phyloP scores from a whole-genome alignment of 2,329 filamentous ascomycete genomes.

The Colletotrichum eremochloae region DNA sequence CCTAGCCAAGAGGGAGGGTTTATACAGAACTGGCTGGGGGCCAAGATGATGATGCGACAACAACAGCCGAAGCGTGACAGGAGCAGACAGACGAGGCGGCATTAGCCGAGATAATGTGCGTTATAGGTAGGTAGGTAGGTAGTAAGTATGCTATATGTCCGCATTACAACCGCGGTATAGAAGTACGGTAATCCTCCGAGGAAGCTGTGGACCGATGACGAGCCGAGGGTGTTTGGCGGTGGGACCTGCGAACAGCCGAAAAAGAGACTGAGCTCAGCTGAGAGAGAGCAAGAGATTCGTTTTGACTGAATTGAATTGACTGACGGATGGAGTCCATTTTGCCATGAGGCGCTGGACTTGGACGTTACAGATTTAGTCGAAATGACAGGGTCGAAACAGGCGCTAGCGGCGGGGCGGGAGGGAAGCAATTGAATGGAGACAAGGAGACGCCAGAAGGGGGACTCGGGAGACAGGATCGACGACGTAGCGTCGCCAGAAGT shows the following conservation, averaged over 20 bases:
- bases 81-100: background rate
- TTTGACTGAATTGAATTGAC: background rate
- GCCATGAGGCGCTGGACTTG: conserved; percentile 19
- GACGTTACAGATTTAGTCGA: conserved; percentile 42
- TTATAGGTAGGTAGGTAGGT: no score
- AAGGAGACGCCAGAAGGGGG: background rate
- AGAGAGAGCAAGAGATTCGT: background rate
- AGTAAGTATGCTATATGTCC: no score
- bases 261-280: background rate
- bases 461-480: conserved; percentile 23
- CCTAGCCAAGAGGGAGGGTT: background rate
- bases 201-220: background rate
- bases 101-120: background rate
- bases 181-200: conserved; percentile 3
- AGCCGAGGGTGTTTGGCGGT: no score
- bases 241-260: background rate
- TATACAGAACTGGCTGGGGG: background rate
- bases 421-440: background rate
- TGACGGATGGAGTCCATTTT: background rate
- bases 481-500: conserved; percentile 26
- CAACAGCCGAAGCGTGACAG: background rate
- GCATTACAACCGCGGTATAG: background rate
- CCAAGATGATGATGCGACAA: background rate
- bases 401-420: conserved; percentile 18
- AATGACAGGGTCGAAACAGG: conserved; percentile 39